These are phyloP conservation scores for Suillus brevipes DNA, from an alignment of 768 basidiomycete species.

Conservation along the genomic window DNA sequence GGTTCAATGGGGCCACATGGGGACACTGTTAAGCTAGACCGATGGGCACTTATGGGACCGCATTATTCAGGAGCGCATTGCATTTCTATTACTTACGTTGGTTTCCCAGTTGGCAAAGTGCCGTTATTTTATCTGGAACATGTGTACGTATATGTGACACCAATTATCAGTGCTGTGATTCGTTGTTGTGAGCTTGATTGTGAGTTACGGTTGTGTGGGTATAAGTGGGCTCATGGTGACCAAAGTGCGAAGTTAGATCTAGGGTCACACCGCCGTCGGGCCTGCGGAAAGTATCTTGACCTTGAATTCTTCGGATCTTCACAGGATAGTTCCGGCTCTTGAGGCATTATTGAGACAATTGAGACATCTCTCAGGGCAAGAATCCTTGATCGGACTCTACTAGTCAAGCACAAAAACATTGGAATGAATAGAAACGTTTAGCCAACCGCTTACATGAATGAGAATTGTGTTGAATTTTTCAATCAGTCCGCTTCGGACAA, in stretches of 20 bases:
- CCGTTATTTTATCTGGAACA: conserved; percentile 3
- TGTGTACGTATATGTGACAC: neutral
- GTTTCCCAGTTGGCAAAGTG: neutral
- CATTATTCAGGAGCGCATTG: neutral
- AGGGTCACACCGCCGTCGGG: neutral
- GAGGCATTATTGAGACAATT: neutral
- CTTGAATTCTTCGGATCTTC: conserved; percentile 1
- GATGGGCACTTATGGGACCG: neutral
- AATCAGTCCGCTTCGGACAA: neutral
- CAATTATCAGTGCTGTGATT: neutral
- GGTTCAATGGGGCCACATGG: conserved; percentile 6
- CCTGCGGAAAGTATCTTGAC: neutral
- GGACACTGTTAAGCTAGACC: neutral
- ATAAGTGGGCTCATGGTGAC: conserved; percentile 1
- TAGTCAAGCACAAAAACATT: neutral
- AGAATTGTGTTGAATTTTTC: neutral
- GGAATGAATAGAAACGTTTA: neutral
- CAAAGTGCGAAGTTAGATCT: conserved; percentile 2
- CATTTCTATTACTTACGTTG: neutral
- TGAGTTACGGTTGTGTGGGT: neutral
- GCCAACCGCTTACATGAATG: neutral
- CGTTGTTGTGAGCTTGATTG: conserved; percentile 1
- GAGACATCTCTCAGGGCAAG: neutral
- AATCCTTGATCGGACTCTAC: neutral
- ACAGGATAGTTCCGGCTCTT: neutral